phyloP scores from a whole-genome alignment of 805 yeast genomes.

The Cyberlindnera maritima region DNA sequence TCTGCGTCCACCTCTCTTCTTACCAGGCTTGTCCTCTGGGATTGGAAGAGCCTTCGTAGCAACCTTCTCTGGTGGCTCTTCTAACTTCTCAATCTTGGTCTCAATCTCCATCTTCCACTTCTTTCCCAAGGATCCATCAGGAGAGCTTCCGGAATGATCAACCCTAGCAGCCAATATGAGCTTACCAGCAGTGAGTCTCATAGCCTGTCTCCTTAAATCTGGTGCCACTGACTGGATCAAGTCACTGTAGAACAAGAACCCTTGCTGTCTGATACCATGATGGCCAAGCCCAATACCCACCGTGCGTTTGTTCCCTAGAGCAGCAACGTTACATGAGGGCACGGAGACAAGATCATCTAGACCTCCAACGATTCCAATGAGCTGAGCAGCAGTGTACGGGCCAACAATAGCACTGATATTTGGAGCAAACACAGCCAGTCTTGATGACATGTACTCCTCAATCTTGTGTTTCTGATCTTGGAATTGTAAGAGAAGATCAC shows the following conservation, averaged over 20 bases:
- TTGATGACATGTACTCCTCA: constrained; percentile 51
- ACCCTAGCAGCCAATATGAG: constrained; percentile 79
- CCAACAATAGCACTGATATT: constrained; percentile 75
- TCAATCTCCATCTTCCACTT: constrained; percentile 60
- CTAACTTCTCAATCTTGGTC: constrained; percentile 63
- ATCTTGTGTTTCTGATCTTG: constrained; percentile 42
- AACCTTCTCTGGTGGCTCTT: constrained; percentile 70
- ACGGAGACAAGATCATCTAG: constrained; percentile 58
- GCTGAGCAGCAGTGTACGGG: constrained; percentile 65
- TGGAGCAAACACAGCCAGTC: constrained; percentile 68
- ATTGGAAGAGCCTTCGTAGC: constrained; percentile 64
- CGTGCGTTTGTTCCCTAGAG: constrained; percentile 59
- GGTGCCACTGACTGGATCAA: constrained; percentile 58
- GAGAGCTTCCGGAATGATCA: constrained; percentile 49
- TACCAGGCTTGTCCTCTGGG: constrained; percentile 68
- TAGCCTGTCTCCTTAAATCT: constrained; percentile 61
- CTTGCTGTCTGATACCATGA: constrained; percentile 56
- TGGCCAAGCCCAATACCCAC: constrained; percentile 39
- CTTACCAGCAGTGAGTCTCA: constrained; percentile 79
- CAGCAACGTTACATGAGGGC: constrained; percentile 82
- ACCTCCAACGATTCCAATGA: constrained; percentile 70
- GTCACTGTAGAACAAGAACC: constrained; percentile 62
- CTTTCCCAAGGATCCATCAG: constrained; percentile 53
- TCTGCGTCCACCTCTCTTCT: constrained; percentile 83
- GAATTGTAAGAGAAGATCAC: constrained; percentile 46